Conservation (phyloP, 2,329 filamentous ascomycete genomes). For the Fusarium sp. region DNA sequence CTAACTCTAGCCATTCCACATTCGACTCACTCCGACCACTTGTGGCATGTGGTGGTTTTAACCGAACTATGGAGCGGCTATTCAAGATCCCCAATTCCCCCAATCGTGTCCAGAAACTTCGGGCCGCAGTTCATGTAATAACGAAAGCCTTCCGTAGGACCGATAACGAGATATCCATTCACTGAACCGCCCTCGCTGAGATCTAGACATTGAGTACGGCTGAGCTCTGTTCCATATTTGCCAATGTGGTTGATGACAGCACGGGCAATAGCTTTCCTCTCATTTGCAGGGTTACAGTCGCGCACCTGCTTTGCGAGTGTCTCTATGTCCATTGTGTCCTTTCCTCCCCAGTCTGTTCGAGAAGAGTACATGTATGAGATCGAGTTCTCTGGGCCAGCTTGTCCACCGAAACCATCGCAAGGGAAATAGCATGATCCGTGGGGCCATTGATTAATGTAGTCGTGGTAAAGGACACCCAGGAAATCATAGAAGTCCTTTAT, state of each 20-base stretch:
- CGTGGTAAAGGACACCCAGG: neutral
- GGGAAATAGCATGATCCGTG: neutral
- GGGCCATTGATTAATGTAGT: neutral
- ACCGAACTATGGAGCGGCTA: neutral
- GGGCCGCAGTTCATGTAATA: neutral
- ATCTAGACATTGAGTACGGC: neutral
- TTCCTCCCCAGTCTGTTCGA: neutral
- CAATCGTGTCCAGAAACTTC: neutral
- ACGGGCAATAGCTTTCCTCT: neutral
- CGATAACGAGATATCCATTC: neutral
- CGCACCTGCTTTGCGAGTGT: neutral
- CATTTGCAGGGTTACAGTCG: neutral
- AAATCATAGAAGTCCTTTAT: neutral
- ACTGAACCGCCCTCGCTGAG: neutral
- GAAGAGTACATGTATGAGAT: neutral
- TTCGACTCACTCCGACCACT: no score
- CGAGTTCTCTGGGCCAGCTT: neutral
- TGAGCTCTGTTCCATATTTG: neutral
- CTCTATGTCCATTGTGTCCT: neutral
- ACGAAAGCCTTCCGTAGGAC: neutral
- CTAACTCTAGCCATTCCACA: accelerated
- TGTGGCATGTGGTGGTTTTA: no score
- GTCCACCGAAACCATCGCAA: accelerated
- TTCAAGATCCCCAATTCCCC: neutral
- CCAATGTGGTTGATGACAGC: neutral